Base-by-base conservation (phyloP, 1,139 yeast genomes). In the Tardiomyces digboiensis region DNA sequence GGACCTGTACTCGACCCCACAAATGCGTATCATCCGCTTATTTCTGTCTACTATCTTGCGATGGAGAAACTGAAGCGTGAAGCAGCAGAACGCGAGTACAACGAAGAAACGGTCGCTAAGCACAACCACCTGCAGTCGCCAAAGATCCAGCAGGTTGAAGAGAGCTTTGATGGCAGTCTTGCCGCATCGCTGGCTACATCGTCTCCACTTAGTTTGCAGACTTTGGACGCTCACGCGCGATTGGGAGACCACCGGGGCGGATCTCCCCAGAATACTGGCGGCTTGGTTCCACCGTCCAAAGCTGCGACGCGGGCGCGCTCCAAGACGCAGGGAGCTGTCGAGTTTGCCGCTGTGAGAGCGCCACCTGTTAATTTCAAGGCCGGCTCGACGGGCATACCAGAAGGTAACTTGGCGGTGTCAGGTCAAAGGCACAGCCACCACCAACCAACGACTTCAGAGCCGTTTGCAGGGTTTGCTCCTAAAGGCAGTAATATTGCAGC, bases 41-140 rank as follows among this genome's bases (percentile, higher is more conserved):
- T 91, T 12, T 86, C 96, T 2, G 82, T 91, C 36, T 93, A 93
- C 61, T 83, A 76, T 59, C 71, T 93, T 54, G 95, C 89, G 19
- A 79, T 77, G 45, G 99, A 91, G 64, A 78, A 76, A 55, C 75
- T 94, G 76, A 84, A 70, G 67, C 70, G 67, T 74, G 82, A 20
- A 76, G 43, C 42, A 2, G 38, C 14, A 37, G 20, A 21, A 19
- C 44, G 37, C 38, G 40, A 10, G 39, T 26, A 18, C 41, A 16
- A n/a, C 33, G 10, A 26, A n/a, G 33, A 26, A n/a, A 3, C 33
- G 8, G 33, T 8, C 5, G n/a, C n/a, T n/a, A n/a, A n/a, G n/a
- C n/a, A n/a, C n/a, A n/a, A n/a, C n/a, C n/a, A n/a, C n/a, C n/a
- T n/a, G n/a, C 33, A 16, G 16, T 26, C 33, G 10, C 33, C 33